phyloP scores from a whole-genome alignment of 2,329 filamentous ascomycete species.

The Aspergillus sp. region DNA sequence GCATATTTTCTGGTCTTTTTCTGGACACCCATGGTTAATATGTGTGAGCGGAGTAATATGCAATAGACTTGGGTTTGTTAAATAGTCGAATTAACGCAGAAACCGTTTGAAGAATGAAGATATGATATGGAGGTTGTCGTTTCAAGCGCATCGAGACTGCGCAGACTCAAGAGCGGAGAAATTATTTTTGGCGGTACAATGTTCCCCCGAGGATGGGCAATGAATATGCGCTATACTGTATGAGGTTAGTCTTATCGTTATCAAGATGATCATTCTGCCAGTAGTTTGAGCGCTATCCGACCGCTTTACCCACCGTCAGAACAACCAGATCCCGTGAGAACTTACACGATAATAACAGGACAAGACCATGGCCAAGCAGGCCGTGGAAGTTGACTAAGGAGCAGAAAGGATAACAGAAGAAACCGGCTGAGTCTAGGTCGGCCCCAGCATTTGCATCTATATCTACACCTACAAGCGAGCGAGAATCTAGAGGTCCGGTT shows the following conservation, averaged over 20 bases:
- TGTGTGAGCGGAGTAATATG: neutral
- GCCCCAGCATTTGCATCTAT: too few relatives aligned
- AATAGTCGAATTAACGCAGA: neutral
- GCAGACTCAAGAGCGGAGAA: neutral
- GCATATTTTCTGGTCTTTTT: constrained; percentile 94
- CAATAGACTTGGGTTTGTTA: neutral
- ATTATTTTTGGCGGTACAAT: neutral
- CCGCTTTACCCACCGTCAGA: neutral
- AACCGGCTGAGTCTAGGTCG: too few relatives aligned
- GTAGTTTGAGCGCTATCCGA: neutral
- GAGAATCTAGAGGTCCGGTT: too few relatives aligned
- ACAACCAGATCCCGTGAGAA: neutral
- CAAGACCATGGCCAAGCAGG: too few relatives aligned
- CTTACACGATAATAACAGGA: too few relatives aligned
- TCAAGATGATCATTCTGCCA: too few relatives aligned
- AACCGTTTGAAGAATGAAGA: neutral
- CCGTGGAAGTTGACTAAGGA: too few relatives aligned
- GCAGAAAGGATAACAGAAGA: too few relatives aligned
- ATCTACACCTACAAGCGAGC: too few relatives aligned
- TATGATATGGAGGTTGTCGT: neutral
- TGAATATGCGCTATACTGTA: neutral
- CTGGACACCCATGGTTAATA: constrained; percentile 68
- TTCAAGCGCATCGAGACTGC: neutral
- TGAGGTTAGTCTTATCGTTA: neutral
- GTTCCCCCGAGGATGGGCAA: neutral